Conservation (phyloP, 768 basidiomycete species). For the Sutorius australiensis region DNA sequence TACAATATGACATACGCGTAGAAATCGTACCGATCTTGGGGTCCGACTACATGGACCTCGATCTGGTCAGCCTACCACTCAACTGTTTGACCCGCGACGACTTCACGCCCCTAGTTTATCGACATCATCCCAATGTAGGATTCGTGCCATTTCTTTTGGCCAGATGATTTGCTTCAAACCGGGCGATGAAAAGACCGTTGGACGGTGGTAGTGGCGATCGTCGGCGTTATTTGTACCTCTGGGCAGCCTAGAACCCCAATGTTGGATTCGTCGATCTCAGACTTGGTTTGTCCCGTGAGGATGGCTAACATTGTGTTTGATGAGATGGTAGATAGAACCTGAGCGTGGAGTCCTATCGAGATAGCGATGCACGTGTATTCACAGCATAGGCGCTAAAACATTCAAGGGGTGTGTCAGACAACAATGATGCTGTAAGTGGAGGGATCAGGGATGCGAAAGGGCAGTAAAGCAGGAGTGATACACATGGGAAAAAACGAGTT, state of each 20-base stretch:
- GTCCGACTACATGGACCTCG: conserved; percentile 3
- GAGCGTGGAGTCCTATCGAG: neutral
- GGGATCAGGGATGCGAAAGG: neutral
- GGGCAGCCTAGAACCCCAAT: conserved; percentile 56
- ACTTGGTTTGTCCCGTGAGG: conserved; percentile 4
- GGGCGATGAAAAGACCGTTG: neutral
- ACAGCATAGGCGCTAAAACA: conserved; percentile 8
- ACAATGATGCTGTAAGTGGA: neutral
- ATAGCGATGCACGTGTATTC: conserved; percentile 16
- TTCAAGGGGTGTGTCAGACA: neutral
- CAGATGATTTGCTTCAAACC: conserved; percentile 48
- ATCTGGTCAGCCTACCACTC: conserved; percentile 28
- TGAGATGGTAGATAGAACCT: neutral
- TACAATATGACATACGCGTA: conserved; percentile 65
- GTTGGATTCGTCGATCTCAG: conserved; percentile 61
- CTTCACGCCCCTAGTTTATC: conserved; percentile 43
- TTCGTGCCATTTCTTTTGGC: conserved; percentile 45
- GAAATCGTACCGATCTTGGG: conserved; percentile 38
- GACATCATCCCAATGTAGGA: conserved; percentile 48
- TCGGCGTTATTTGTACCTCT: conserved; percentile 40
- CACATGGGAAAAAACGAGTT: conserved; percentile 1
- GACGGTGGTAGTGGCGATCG: neutral
- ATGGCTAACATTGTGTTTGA: conserved; percentile 7
- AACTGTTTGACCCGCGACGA: conserved; percentile 60
- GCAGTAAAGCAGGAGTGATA: neutral